Evolutionary conservation across 805 yeast genomes (phyloP).

Genomic region (Metschnikowia reukaufii): DNA sequence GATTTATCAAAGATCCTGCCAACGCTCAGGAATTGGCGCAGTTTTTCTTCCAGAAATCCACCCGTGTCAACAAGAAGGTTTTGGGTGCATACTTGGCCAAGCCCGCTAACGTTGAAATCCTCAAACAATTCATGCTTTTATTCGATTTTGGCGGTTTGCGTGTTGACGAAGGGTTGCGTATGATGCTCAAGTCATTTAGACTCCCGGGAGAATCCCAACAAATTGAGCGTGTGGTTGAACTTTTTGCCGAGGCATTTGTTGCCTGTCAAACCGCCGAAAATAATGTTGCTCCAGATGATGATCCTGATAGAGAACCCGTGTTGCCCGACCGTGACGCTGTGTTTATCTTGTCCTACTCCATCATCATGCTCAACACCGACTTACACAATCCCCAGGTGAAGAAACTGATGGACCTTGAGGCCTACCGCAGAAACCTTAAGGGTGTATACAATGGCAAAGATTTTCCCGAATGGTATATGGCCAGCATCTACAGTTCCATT

Average conservation of each 20-base stretch:
- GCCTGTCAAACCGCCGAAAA: constrained; percentile 47
- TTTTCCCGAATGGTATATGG: constrained; percentile 83
- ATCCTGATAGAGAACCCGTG: constrained; percentile 38
- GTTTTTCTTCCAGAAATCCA: constrained; percentile 76
- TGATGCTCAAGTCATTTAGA: constrained; percentile 78
- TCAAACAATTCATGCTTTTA: constrained; percentile 61
- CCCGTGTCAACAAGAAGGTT: constrained; percentile 80
- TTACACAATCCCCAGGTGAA: constrained; percentile 90
- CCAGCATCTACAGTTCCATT: constrained; percentile 77
- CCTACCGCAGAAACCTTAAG: constrained; percentile 74
- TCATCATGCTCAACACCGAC: constrained; percentile 93
- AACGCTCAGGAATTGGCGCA: constrained; percentile 65
- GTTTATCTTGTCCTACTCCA: constrained; percentile 84
- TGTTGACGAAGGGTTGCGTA: constrained; percentile 90
- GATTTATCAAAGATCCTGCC: constrained; percentile 52
- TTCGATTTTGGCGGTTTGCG: constrained; percentile 78
- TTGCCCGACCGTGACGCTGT: constrained; percentile 84
- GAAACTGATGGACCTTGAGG: constrained; percentile 84
- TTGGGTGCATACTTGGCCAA: constrained; percentile 86
- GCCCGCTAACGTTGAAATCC: constrained; percentile 58
- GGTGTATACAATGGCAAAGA: constrained; percentile 77
- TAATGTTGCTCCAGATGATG: constrained; percentile 24
- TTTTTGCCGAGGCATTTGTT: constrained; percentile 80
- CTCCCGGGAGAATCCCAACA: constrained; percentile 98
- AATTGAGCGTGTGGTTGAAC: constrained; percentile 87